Evolutionary conservation across 1,284 basidiomycete species (phyloP), one percentile per base, ranked within the genome.

Genomic region (Fomitopsis palustris): DNA sequence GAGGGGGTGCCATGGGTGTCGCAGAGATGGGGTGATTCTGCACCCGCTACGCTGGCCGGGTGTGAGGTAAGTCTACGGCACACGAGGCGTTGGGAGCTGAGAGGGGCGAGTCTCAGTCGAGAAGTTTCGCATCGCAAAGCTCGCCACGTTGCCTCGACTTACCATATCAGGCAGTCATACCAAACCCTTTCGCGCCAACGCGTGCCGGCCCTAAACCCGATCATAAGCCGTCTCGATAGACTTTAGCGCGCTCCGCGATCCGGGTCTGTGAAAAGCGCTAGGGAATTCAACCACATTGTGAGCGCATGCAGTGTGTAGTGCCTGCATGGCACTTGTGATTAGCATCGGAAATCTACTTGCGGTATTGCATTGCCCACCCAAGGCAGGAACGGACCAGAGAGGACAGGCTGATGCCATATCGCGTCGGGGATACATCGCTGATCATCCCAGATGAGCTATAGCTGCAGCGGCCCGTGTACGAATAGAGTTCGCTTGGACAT

Each of bases 1-100:
- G 68, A 17, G 64, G 67, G 29, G 69, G 72, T 60, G 72, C 61
- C 67, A 70, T 69, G 67, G 69, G 70, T 70, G 65, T 70, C 68
- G 68, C 70, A 63, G 59, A 33, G 58, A 55, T 53, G 55, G 59
- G 55, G 38, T 54, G 55, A 57, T 56, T 45, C 58, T 52, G 61
- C 61, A 56, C 55, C 58, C 41, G 35, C n/a, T 56, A 52, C 52
- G 38, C 59, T 58, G 55, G 55, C 52, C 49, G 61, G 35, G 39
- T 41, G 57, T 57, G 57, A 54, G 52, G 59, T 54, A 57, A 62
- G 54, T 56, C 49, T 19, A 57, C 53, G 37, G 59, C 61, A 61
- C 65, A 64, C 65, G 65, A 64, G 65, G 65, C 62, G 56, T 58
- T 58, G 45, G 54, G 56, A 56, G 56, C 61, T 37, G 29, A 54